Evolutionary conservation across 768 basidiomycete genomes (phyloP).

Genomic region (Inosperma sp.): DNA sequence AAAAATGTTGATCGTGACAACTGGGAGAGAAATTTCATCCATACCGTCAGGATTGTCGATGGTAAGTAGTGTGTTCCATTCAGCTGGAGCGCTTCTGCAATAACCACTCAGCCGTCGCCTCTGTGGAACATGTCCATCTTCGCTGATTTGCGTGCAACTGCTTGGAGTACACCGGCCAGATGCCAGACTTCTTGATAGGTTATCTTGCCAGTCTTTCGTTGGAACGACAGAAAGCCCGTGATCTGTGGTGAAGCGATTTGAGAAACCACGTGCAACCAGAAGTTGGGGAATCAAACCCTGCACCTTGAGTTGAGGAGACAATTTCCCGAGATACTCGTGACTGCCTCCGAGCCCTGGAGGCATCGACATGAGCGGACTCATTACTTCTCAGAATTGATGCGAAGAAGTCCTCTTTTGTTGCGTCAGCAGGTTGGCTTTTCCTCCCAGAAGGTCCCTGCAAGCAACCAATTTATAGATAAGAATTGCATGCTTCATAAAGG

Average conservation of each 20-base stretch:
- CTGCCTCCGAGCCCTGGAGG: constrained; percentile 61
- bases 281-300: constrained; percentile 10
- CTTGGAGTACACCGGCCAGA: constrained; percentile 23
- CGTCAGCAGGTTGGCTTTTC: constrained; percentile 51
- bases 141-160: constrained; percentile 23
- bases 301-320: constrained; percentile 67
- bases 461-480: constrained; percentile 10
- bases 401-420: constrained; percentile 76
- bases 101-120: constrained; percentile 43
- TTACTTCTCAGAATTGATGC: constrained; percentile 65
- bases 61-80: constrained; percentile 60
- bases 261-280: constrained; percentile 1
- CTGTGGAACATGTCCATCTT: constrained; percentile 38
- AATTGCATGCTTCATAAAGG: no score
- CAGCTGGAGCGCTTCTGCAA: constrained; percentile 28
- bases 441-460: constrained; percentile 66
- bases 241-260: constrained; percentile 35
- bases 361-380: constrained; percentile 45
- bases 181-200: constrained; percentile 52
- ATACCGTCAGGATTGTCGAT: constrained; percentile 38
- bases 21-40: neutral
- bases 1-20: neutral
- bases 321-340: constrained; percentile 76
- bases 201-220: constrained; percentile 77
- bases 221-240: constrained; percentile 58